phyloP scores from a whole-genome alignment of 2,329 filamentous ascomycete genomes.

The Aspergillus tamarii region DNA sequence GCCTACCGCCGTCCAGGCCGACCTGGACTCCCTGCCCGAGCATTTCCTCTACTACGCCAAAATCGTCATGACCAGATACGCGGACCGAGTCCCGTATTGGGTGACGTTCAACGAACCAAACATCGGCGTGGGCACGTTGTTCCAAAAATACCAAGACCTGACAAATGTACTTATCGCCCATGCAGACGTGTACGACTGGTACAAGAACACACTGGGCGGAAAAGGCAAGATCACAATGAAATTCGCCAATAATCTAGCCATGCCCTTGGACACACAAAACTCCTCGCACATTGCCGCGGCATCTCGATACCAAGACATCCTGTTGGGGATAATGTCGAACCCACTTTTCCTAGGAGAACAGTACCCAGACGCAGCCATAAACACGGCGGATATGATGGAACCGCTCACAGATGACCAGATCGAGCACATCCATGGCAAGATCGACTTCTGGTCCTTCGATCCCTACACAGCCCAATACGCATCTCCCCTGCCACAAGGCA shows the following conservation, averaged over 20 bases:
- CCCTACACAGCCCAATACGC: conserved; percentile 62
- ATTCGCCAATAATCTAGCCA: conserved; percentile 3
- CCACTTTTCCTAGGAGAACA: conserved; percentile 51
- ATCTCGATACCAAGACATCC: conserved; percentile 1
- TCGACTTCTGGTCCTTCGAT: conserved; percentile 62
- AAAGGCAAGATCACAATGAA: not conserved
- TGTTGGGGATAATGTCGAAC: conserved; percentile 47
- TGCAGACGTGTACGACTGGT: conserved; percentile 2
- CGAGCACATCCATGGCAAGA: conserved; percentile 53
- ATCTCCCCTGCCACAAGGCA: conserved; percentile 50
- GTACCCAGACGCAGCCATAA: conserved; percentile 47
- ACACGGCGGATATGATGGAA: conserved; percentile 48
- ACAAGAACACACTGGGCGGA: conserved; percentile 1
- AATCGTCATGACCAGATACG: conserved; percentile 39
- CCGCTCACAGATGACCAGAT: conserved; percentile 55
- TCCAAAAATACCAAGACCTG: not conserved
- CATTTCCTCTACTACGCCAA: conserved; percentile 73
- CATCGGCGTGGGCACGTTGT: not conserved
- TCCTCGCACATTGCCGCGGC: not conserved
- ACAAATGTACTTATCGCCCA: not conserved
- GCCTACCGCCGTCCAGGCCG: conserved; percentile 72
- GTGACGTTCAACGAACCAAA: conserved; percentile 80
- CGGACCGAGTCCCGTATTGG: conserved; percentile 76
- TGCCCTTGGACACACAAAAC: not conserved
- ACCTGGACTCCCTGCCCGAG: conserved; percentile 77